Percentiles rank a stretch among this genome's conserved stretches.
These are phyloP conservation scores for Candida verbasci DNA, from an alignment of 805 yeast species.

Conservation along the genomic window DNA sequence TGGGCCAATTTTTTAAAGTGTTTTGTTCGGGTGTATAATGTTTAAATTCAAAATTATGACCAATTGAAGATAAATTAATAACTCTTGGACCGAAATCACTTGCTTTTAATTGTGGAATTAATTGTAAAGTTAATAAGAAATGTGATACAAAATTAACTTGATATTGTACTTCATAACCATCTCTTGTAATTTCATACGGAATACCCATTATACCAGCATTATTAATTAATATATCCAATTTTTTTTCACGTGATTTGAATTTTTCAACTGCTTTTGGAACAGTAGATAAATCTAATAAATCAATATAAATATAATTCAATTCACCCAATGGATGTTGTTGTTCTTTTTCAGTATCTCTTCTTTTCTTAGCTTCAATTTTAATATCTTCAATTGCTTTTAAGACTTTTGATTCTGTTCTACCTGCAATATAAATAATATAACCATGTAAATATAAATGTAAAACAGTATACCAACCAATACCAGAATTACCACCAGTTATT, in stretches of 20 bases:
- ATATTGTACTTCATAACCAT: slow-evolving; percentile 36
- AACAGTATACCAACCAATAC: slow-evolving; percentile 38
- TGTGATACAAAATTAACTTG: slow-evolving; percentile 37
- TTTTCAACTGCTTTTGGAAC: slow-evolving; percentile 23
- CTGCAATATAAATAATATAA: slow-evolving; percentile 31
- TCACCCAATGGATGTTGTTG: slow-evolving; percentile 40
- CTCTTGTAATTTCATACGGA: slow-evolving; percentile 32
- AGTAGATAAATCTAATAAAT: slow-evolving; percentile 39
- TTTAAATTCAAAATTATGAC: slow-evolving; percentile 22
- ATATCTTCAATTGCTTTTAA: slow-evolving; percentile 30
- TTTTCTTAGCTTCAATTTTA: slow-evolving; percentile 24
- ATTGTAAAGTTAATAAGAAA: slow-evolving; percentile 26
- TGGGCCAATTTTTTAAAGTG: slow-evolving; percentile 21
- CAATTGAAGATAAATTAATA: slow-evolving; percentile 28
- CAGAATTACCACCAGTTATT: slow-evolving; percentile 38
- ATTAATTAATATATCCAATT: slow-evolving; percentile 30
- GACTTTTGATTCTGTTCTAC: slow-evolving; percentile 29
- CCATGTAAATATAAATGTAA: slow-evolving; percentile 39
- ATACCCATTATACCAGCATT: slow-evolving; percentile 41
- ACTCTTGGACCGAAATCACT: slow-evolving; percentile 25
- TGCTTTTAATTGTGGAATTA: slow-evolving; percentile 22
- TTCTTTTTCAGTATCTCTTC: slow-evolving; percentile 15
- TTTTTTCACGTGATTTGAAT: slow-evolving; percentile 20
- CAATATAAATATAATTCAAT: slow-evolving; percentile 49
- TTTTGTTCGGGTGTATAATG: slow-evolving; percentile 20